Base-by-base conservation (phyloP, 495 filamentous ascomycete species). In the Neurospora sublineolata region DNA sequence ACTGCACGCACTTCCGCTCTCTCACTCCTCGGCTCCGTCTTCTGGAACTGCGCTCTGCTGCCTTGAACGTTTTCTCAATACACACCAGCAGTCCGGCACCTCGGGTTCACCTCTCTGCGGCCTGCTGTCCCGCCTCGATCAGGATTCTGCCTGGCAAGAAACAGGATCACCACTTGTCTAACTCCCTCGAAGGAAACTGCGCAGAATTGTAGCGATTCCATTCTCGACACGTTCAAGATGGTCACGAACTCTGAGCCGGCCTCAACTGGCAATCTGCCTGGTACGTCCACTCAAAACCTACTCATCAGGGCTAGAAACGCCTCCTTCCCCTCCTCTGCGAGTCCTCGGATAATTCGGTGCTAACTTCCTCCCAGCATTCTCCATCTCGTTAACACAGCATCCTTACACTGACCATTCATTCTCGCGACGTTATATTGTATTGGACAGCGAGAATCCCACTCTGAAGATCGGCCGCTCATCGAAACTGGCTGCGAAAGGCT, bases 391-490 rank as follows among this genome's bases (percentile, higher is more conserved):
- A 0, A 33, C 52, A 0, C 60, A 67, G 16, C 23, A 37, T 2
- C 41, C 27, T 0, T 67, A 67, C 4, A 11, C 69, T 76, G 68
- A 76, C 76, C 14, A 64, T 72, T 20, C 52, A 0, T 64, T 33
- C 1, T 64, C 52, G 12, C 52, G 52, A 1, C 81, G 84, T 3
- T 71, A 72, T 23, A 79, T 84, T 44, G 64, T 74, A 2, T 71
- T 85, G 38, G 76, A 75, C 16, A 46, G 14, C 3, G 14, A 72
- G 3, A 74, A 68, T 3, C 73, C 76, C 2, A 68, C 68, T 6
- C 30, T 85, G 40, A 72, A 71, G 12, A 79, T 85, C 72, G 83
- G 83, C 5, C 79, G 83, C 70, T 76, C 82, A 0, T 83, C 83
- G 8, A 83, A 81, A 67, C 74, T 80, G 3, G 58, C 76, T 0